Evolutionary conservation across 768 basidiomycete genomes (phyloP).

Genomic region (Rhodotorula babjevae): DNA sequence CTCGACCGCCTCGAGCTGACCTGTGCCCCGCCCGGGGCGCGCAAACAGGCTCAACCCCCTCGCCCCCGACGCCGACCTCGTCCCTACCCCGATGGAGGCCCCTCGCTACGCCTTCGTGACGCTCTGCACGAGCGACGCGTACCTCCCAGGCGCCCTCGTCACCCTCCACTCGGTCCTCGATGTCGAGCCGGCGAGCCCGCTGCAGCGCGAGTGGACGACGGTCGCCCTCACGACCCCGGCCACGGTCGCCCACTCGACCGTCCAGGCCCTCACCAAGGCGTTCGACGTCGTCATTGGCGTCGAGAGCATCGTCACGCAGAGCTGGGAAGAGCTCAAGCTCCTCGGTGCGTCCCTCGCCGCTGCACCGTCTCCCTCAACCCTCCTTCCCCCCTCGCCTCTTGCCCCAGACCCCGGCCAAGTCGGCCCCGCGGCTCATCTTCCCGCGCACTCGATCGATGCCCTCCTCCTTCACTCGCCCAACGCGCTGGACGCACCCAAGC

Average conservation of each 20-base stretch:
- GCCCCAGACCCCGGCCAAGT: not conserved
- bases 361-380: not conserved
- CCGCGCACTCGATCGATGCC: not conserved
- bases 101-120: slow-evolving; percentile 50
- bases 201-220: slow-evolving; percentile 59
- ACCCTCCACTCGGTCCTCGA: slow-evolving; percentile 79
- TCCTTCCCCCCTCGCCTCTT: not conserved
- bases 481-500: not conserved
- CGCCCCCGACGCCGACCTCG: not conserved
- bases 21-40: no score
- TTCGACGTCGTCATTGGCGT: slow-evolving; percentile 87
- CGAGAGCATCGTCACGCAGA: slow-evolving; percentile 71
- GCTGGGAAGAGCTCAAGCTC: slow-evolving; percentile 63
- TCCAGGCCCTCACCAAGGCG: slow-evolving; percentile 70
- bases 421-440: not conserved
- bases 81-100: not conserved
- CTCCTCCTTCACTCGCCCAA: not conserved
- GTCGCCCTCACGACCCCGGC: slow-evolving; percentile 93
- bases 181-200: slow-evolving; percentile 57
- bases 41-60: no score
- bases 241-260: slow-evolving; percentile 74
- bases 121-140: slow-evolving; percentile 82
- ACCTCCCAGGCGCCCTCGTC: slow-evolving; percentile 87
- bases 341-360: slow-evolving; percentile 59
- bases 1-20: no score